Evolutionary conservation across 2,329 filamentous ascomycete genomes (phyloP), one percentile per base, ranked within the genome.

Genomic region (Fusarium secorum): DNA sequence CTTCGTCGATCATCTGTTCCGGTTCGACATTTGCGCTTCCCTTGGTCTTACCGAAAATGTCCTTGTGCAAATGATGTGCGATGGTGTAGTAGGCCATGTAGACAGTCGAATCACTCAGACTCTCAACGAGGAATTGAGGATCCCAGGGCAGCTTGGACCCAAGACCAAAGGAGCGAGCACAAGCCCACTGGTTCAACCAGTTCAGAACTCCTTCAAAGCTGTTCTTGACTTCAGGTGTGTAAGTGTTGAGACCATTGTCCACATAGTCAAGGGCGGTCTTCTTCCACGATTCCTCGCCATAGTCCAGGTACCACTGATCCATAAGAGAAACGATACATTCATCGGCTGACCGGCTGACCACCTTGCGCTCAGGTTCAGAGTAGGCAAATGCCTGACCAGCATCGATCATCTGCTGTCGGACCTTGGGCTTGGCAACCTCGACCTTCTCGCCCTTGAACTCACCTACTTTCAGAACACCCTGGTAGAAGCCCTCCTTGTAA

Each of bases 271-370:
- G 85, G 18, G 92, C 93, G 45, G 88, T 85, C 69, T 92, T 83
- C 78, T 93, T 93, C 96, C 96, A 98, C 53, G 91, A 87, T 45
- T 93, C 93, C 82, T 95, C 93, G 68, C 96, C 96, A 78, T 99
- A 99, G 83, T 98, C 95, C 76, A 99, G 85, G 83, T 97, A 99
- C 95, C 96, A 99, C 82, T 99, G 96, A 76, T 98, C 95, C 78
- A 98, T 90, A 73, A 95, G 90, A 33, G 94, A 93, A 65, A 96
- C 95, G 64, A 97, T 94, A 79, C 96, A 98, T 74, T 97, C 93
- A 78, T 98, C 95, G 32, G 91, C 93, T 74, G 93, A 97, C 81
- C 96, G 88, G 78, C 92, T 95, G 66, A 97, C 89, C 72, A 98
- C 96, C 81, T 92, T 89, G 75, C 92, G 91, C 81, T 98, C 95